Base-by-base conservation (phyloP, 2,329 filamentous ascomycete species). In the Cytospora chrysosperma region DNA sequence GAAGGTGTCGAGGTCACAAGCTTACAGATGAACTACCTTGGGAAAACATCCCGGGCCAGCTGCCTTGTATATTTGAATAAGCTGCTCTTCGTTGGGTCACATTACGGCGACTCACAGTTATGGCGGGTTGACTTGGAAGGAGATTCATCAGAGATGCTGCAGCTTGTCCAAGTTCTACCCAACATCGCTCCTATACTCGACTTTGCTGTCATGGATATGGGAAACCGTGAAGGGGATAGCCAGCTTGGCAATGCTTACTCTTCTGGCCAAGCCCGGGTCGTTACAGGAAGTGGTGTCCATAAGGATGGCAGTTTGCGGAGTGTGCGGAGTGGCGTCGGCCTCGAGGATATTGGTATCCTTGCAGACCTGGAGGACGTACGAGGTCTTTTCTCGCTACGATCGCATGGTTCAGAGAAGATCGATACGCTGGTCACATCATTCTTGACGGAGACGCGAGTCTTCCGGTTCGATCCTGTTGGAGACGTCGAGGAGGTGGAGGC, bases 171-270 rank as follows among this genome's bases (percentile, higher is more conserved):
- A 72, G 89, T 86, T 0, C 82, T 96, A 62, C 79, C 85, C 4
- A 99, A 97, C 72, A 92, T 98, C 69, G 93, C 91, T 0, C 95
- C 95, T 0, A 81, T 99, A 50, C 78, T 98, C 47, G 95, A 99
- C 73, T 97, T 99, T 70, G 89, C 91, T 1, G 87, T 99, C 19
- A 97, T 98, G 92, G 95, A 98, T 71, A 90, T 98, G 82, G 94
- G 93, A 0, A 93, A 92, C 69, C 84, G 92, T 62, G 88, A 91
- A 65, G 89, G 89, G 26, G 90, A 95, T 67, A 86, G 83, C 10
- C 88, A 92, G 63, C 76, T 81, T 21, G 90, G 89, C 3, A 96
- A 95, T 70, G 91, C 95, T 67, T 99, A 97, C 72, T 96, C 93
- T 0, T 97, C 94, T 0, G 95, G 95, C 0, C 94, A 99, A 76